These are phyloP conservation scores for Picocystis salinarum DNA, from an alignment of 139 green algal species.

Conservation along the genomic window DNA sequence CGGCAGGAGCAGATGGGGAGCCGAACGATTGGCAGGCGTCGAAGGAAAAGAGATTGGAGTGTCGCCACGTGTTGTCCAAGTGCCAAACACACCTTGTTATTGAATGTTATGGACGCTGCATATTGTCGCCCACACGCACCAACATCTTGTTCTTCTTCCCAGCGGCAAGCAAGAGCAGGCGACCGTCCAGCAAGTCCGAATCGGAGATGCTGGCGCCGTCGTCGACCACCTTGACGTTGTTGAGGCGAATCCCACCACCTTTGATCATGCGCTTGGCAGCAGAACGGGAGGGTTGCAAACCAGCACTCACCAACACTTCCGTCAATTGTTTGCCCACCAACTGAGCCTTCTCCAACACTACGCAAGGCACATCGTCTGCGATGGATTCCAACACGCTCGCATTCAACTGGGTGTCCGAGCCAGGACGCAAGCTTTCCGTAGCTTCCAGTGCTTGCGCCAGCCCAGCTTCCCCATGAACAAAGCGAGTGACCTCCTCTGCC, in stretches of 20 bases:
- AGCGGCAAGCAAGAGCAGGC: constrained; percentile 67
- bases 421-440: constrained; percentile 59
- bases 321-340: constrained; percentile 40
- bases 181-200: constrained; percentile 63
- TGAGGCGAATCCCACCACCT: constrained; percentile 34
- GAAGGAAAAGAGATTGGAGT: too few species aligned
- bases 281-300: constrained; percentile 69
- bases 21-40: too few species aligned
- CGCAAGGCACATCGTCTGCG: constrained; percentile 44
- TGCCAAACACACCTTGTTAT: too few species aligned
- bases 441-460: constrained; percentile 64
- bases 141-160: constrained; percentile 99
- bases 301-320: constrained; percentile 59
- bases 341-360: constrained; percentile 17
- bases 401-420: constrained; percentile 57
- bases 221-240: constrained; percentile 62
- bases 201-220: constrained; percentile 17
- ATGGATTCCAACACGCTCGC: constrained; percentile 51
- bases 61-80: too few species aligned
- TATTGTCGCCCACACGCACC: constrained; percentile 46
- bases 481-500: constrained; percentile 81
- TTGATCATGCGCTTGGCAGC: constrained; percentile 44
- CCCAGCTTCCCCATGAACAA: constrained; percentile 86
- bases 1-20: too few species aligned
- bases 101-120: too few species aligned